Conservation (phyloP, 805 yeast species). For the Ogataea chonburiensis region DNA sequence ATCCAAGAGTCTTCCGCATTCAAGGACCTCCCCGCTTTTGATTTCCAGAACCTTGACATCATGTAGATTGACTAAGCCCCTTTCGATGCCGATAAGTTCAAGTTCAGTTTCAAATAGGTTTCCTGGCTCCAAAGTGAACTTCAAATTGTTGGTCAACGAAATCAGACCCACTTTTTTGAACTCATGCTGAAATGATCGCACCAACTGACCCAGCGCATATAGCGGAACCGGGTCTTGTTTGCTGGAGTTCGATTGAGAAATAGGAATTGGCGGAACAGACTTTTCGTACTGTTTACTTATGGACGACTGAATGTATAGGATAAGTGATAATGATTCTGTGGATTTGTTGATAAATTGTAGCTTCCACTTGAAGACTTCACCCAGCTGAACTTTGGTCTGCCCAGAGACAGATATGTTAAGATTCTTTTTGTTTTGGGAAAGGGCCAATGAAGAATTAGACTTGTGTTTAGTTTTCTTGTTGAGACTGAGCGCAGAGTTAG, state of each 20-base stretch:
- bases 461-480: constrained; percentile 21
- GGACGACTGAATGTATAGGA: constrained; percentile 45
- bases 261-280: constrained; percentile 37
- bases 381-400: constrained; percentile 55
- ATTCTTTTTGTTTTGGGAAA: constrained; percentile 28
- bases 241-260: constrained; percentile 21
- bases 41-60: constrained; percentile 68
- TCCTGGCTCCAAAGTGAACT: constrained; percentile 58
- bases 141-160: constrained; percentile 62
- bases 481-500: constrained; percentile 21
- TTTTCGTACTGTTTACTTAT: constrained; percentile 36
- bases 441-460: constrained; percentile 26
- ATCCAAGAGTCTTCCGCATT: constrained; percentile 68
- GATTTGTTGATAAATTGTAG: constrained; percentile 66
- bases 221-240: constrained; percentile 30
- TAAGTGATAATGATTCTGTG: constrained; percentile 46
- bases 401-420: constrained; percentile 60
- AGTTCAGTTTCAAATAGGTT: constrained; percentile 64
- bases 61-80: constrained; percentile 62
- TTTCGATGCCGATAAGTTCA: constrained; percentile 56
- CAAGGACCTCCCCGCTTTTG: constrained; percentile 62
- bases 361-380: constrained; percentile 60
- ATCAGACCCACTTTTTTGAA: constrained; percentile 55
- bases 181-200: constrained; percentile 34
- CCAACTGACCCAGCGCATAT: constrained; percentile 29